Percentiles rank a stretch among this genome's conserved stretches.
Evolutionary conservation across 441 rosid genomes (phyloP).

Genomic region (Pelargonium myrrhifolium): DNA sequence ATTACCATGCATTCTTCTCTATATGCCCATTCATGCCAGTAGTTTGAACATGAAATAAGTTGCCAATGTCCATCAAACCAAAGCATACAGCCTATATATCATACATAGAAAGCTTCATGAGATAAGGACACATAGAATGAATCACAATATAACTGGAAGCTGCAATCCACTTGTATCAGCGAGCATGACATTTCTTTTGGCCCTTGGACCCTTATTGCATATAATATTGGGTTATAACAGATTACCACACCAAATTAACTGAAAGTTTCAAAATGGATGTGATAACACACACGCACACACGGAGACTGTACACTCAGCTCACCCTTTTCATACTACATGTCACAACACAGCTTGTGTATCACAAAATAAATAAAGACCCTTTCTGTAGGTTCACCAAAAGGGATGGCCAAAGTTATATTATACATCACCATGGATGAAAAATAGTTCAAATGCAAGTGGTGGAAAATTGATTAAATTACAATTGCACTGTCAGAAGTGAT

Average conservation of each 20-base stretch:
- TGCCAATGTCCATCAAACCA: slow-evolving; percentile 59
- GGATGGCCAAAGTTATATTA: neutral
- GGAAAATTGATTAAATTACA: neutral
- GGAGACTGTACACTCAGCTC: neutral
- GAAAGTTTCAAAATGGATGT: neutral
- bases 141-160: neutral
- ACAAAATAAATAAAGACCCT: neutral
- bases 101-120: slow-evolving; percentile 19
- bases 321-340: neutral
- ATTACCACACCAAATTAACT: neutral
- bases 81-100: slow-evolving; percentile 60
- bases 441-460: neutral
- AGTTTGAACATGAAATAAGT: slow-evolving; percentile 38
- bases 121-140: slow-evolving; percentile 15
- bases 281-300: neutral
- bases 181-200: slow-evolving; percentile 1
- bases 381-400: neutral
- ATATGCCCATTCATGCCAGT: slow-evolving; percentile 34
- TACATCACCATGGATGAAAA: neutral
- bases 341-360: slow-evolving; percentile 2
- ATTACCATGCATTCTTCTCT: slow-evolving; percentile 68
- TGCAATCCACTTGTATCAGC: neutral
- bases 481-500: neutral
- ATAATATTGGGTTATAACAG: neutral
- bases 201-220: slow-evolving; percentile 1